These are phyloP conservation scores for Kodamaea anthophila DNA, from an alignment of 1,139 yeast genomes.

Conservation along the genomic window DNA sequence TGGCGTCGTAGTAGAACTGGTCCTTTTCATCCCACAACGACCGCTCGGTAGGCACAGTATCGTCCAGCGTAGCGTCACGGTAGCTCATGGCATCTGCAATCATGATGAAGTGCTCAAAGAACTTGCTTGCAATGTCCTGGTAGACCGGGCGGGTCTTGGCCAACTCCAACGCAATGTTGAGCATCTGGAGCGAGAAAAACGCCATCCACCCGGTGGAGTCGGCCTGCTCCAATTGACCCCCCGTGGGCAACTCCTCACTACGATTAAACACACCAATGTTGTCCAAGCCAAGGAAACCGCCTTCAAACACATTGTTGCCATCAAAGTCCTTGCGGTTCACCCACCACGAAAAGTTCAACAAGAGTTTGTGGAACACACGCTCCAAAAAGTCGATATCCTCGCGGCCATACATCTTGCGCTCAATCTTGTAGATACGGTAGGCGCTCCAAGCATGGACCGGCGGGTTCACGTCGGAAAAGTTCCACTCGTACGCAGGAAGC, in stretches of 20 bases:
- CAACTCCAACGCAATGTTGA: constrained; percentile 86
- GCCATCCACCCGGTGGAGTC: constrained; percentile 99
- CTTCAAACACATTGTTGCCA: constrained; percentile 90
- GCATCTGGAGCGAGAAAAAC: constrained; percentile 84
- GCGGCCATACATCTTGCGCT: constrained; percentile 76
- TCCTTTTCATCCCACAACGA: constrained; percentile 91
- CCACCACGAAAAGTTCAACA: constrained; percentile 97
- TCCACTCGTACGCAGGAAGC: constrained; percentile 97
- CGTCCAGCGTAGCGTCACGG: constrained; percentile 43
- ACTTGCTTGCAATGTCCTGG: constrained; percentile 92
- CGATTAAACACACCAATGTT: constrained; percentile 92
- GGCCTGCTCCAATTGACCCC: constrained; percentile 89
- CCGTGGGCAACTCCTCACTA: constrained; percentile 92
- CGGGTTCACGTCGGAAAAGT: constrained; percentile 91
- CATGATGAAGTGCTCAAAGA: constrained; percentile 87
- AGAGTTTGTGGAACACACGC: constrained; percentile 82
- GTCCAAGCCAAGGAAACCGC: constrained; percentile 91
- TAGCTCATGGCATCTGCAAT: constrained; percentile 96
- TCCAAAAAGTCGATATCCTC: constrained; percentile 85
- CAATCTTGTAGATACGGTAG: constrained; percentile 83
- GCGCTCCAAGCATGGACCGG: constrained; percentile 99
- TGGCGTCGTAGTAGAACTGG: constrained; percentile 87
- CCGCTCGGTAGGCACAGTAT: constrained; percentile 43
- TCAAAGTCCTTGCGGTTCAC: constrained; percentile 86
- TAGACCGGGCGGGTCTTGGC: constrained; percentile 83